Base-by-base conservation (phyloP, 495 filamentous ascomycete genomes). In the Podospora sp. region DNA sequence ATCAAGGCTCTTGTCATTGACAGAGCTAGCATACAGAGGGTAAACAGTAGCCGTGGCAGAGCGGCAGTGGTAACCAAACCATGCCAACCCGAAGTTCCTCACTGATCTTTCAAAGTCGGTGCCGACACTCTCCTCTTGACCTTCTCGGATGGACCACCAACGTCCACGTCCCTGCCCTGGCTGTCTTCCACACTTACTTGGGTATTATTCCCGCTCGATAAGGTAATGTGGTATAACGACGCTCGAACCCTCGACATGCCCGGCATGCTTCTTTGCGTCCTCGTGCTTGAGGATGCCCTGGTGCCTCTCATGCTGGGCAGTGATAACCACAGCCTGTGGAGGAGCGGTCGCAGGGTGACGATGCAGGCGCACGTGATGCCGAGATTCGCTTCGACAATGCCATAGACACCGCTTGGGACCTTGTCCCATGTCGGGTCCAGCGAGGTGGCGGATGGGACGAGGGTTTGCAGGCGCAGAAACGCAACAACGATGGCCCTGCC, bases 331-430 rank as follows among this genome's bases (percentile, higher is more conserved):
- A 52, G 12, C 49, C 21, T 52, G 49, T 16, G 49, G 49, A 52
- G 49, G 49, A 52, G 61, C 18, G 61, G 61, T 21, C 61, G 36
- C 25, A 63, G 25, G 3, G 61, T 55, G 61, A 63, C 65, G 14
- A 68, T 18, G 21, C 18, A 68, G 11, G 65, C 65, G 50, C 65
- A 68, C 25, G 53, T 26, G 33, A 68, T 68, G 40, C 65, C 65
- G 16, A 63, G 22, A 50, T 68, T 68, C 21, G 40, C 52, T 46
- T 68, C 65, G 25, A 63, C 58, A 5, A 29, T 6, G 35, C 49
- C 27, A n/a, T 57, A 68, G 59, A 68, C 52, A 7, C 50, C 65
- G 27, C 26, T 50, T n/a, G 22, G 26, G 40, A 63, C 52, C 25
- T 53, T 56, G 52, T 68, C 65, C 65, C 65, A 68, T 6, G 65